Evolutionary conservation across 2,329 filamentous ascomycete genomes (phyloP).

Genomic region (Hymenoscyphus scutula): DNA sequence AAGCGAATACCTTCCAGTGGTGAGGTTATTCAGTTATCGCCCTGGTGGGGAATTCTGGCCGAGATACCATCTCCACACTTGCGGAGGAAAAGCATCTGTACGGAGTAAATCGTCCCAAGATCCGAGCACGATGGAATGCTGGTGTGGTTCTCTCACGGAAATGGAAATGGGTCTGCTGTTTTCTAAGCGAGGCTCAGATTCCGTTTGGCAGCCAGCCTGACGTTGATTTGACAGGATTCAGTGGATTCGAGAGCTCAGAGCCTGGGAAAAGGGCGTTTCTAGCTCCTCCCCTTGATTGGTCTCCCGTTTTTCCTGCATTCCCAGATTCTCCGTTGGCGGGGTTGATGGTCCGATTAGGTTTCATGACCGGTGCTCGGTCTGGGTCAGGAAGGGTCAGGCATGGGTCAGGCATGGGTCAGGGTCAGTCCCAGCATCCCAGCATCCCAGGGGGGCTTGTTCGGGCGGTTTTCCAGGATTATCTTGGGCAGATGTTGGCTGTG

Average conservation of each 20-base stretch:
- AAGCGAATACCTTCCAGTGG: neutral
- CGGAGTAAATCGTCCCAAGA: slow-evolving; percentile 4
- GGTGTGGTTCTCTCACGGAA: too few relatives aligned
- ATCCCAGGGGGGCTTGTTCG: neutral
- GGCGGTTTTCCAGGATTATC: neutral
- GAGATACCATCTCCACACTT: neutral
- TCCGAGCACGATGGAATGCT: neutral
- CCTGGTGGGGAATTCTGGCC: neutral
- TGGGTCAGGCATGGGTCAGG: too few relatives aligned
- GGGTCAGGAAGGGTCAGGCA: too few relatives aligned
- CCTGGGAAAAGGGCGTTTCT: neutral
- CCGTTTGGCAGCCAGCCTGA: neutral
- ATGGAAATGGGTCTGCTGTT: neutral
- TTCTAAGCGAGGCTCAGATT: neutral
- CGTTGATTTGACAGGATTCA: neutral
- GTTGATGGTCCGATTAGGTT: neutral
- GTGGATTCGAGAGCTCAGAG: neutral
- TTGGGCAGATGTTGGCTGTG: neutral
- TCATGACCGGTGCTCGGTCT: neutral
- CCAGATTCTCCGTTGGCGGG: neutral
- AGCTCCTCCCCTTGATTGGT: neutral
- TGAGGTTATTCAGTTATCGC: neutral
- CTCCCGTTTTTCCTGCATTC: neutral
- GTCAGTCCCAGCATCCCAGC: too few relatives aligned
- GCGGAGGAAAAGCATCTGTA: neutral